Conservation (phyloP, 768 basidiomycete species). For the Cystofilobasidium ferigula region DNA sequence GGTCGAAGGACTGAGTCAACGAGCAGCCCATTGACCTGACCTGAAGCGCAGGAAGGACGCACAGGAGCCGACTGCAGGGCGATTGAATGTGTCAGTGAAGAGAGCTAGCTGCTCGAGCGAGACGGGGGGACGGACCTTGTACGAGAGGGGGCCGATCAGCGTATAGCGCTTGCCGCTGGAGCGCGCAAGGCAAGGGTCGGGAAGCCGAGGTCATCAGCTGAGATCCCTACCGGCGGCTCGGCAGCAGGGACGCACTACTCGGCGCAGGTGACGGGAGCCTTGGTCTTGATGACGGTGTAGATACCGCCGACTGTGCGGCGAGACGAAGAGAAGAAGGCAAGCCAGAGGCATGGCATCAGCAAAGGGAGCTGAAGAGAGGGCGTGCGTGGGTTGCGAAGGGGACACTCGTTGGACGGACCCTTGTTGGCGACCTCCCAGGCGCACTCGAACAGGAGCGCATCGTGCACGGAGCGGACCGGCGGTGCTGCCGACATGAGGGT, state of each 20-base stretch:
- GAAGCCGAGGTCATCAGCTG: not conserved
- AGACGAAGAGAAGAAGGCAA: not conserved
- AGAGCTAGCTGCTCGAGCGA: not conserved
- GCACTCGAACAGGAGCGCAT: conserved; percentile 23
- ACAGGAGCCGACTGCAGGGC: conserved; percentile 24
- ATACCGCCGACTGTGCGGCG: conserved; percentile 67
- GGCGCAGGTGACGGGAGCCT: conserved; percentile 91
- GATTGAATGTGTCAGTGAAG: not conserved
- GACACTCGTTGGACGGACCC: conserved; percentile 26
- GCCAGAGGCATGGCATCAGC: not conserved
- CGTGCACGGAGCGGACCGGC: conserved; percentile 19
- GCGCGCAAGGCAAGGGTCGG: not conserved
- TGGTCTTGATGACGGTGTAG: conserved; percentile 99
- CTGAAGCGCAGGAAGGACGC: not conserved
- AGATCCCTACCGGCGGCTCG: not conserved
- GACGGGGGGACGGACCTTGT: conserved; percentile 48
- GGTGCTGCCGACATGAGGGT: conserved; percentile 3
- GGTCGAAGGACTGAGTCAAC: not conserved
- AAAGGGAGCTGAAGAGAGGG: not conserved
- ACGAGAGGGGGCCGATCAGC: conserved; percentile 92
- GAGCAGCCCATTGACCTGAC: not conserved
- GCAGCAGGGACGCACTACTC: conserved; percentile 49
- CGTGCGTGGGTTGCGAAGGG: not conserved
- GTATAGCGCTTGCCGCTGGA: conserved; percentile 48
- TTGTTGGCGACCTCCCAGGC: conserved; percentile 95